phyloP scores from a whole-genome alignment of 2,329 filamentous ascomycete genomes.

The Hypoxylon sp. region DNA sequence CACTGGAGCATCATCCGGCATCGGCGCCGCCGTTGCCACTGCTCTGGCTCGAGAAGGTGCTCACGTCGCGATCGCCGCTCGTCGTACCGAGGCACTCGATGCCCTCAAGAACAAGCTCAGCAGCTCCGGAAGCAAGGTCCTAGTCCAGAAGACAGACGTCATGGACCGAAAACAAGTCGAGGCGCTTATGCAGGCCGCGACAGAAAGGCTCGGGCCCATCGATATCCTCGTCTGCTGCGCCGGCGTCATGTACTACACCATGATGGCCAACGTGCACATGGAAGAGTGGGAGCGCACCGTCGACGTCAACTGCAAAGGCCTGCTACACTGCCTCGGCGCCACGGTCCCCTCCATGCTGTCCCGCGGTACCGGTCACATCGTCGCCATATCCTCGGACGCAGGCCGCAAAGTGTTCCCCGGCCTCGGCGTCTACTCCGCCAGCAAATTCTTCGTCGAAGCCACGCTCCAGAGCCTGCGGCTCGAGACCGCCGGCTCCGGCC shows the following conservation, averaged over 20 bases:
- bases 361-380: slow-evolving; percentile 73
- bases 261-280: slow-evolving; percentile 81
- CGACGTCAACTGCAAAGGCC: slow-evolving; percentile 88
- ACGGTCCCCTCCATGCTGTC: slow-evolving; percentile 79
- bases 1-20: slow-evolving; percentile 84
- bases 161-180: slow-evolving; percentile 76
- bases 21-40: slow-evolving; percentile 79
- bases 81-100: slow-evolving; percentile 77
- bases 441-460: slow-evolving; percentile 88
- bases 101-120: slow-evolving; percentile 72
- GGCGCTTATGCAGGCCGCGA: slow-evolving; percentile 70
- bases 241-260: slow-evolving; percentile 89
- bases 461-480: slow-evolving; percentile 80
- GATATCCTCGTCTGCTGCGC: slow-evolving; percentile 86
- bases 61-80: slow-evolving; percentile 78
- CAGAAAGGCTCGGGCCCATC: slow-evolving; percentile 74
- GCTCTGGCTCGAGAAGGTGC: slow-evolving; percentile 79
- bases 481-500: slow-evolving; percentile 79
- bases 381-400: slow-evolving; percentile 85
- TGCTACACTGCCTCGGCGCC: slow-evolving; percentile 78
- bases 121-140: slow-evolving; percentile 71
- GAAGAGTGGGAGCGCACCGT: slow-evolving; percentile 87
- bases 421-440: slow-evolving; percentile 83
- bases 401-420: slow-evolving; percentile 86
- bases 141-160: slow-evolving; percentile 79